A percentile compares a stretch with the other conserved stretches of the same genome.
Evolutionary conservation across 2,329 filamentous ascomycete genomes (phyloP).

Genomic region (Didymosphaeria variabile): DNA sequence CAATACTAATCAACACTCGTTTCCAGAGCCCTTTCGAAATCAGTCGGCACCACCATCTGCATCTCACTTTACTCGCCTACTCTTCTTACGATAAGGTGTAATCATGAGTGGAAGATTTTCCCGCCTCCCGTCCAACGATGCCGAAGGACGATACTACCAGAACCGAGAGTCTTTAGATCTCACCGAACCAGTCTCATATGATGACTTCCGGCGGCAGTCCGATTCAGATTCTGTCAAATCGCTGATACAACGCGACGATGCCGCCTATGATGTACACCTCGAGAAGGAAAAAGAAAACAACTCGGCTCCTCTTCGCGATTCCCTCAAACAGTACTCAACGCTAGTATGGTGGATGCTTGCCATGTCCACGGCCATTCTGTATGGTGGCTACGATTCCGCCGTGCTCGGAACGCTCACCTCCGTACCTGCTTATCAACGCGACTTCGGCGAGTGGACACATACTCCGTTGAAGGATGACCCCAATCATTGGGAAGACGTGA

Average conservation of each 20-base stretch:
- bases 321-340: slow-evolving; percentile 23
- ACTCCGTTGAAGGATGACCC: not conserved
- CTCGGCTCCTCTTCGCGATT: slow-evolving; percentile 17
- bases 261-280: not conserved
- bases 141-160: slow-evolving; percentile 5
- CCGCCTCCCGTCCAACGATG: slow-evolving; percentile 3
- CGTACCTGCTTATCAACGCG: slow-evolving; percentile 28
- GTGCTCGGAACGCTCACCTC: slow-evolving; percentile 39
- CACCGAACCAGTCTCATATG: slow-evolving; percentile 4
- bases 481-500: slow-evolving; percentile 28
- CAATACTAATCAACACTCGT: not conserved
- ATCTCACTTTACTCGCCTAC: not conserved
- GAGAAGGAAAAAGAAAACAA: slow-evolving; percentile 8
- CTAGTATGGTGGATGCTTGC: slow-evolving; percentile 24
- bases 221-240: slow-evolving; percentile 5
- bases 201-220: slow-evolving; percentile 10
- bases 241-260: not conserved
- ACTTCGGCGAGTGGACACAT: slow-evolving; percentile 56
- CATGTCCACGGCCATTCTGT: slow-evolving; percentile 23
- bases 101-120: slow-evolving; percentile 5
- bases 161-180: slow-evolving; percentile 6
- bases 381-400: slow-evolving; percentile 22
- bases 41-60: not conserved
- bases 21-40: not conserved
- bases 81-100: not conserved